Evolutionary conservation across 176 grass and related monocot species (phyloP).

Genomic region (Aegilops longissima): DNA sequence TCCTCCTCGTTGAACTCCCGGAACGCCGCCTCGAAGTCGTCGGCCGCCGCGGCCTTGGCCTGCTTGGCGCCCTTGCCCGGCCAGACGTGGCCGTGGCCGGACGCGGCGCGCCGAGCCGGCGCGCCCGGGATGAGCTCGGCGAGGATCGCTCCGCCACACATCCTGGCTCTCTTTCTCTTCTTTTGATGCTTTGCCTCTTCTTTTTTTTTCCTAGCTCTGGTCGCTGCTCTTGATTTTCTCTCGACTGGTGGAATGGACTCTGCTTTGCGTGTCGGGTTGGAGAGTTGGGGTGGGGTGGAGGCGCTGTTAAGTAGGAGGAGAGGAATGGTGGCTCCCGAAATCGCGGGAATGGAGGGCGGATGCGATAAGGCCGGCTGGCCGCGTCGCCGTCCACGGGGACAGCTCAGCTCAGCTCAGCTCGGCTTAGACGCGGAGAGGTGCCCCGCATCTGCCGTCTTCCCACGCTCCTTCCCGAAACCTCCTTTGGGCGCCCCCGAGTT

Average conservation of each 20-base stretch:
- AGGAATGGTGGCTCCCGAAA: conserved; percentile 20
- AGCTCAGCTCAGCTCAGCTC: conserved; percentile 1
- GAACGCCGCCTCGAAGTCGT: conserved; percentile 90
- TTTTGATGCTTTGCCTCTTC: not conserved
- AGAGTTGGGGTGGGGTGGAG: not conserved
- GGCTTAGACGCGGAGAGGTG: not conserved
- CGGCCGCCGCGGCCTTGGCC: not conserved
- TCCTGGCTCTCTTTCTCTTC: not conserved
- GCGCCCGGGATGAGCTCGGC: conserved; percentile 51
- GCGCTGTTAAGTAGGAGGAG: conserved; percentile 24
- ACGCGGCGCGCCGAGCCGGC: conserved; percentile 35
- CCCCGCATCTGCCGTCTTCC: conserved; percentile 28
- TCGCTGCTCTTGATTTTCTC: no score
- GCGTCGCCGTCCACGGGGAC: not conserved
- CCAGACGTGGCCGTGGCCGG: conserved; percentile 25
- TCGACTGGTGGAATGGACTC: not conserved
- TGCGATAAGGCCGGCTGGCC: not conserved
- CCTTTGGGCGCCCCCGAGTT: conserved; percentile 1
- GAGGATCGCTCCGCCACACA: conserved; percentile 85
- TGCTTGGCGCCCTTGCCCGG: conserved; percentile 4
- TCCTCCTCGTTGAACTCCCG: conserved; percentile 50
- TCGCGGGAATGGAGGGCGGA: conserved; percentile 3
- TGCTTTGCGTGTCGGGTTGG: not conserved
- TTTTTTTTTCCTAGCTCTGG: not conserved
- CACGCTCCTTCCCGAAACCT: not conserved